Conservation (phyloP, 768 basidiomycete genomes). For the Inosperma sp. region DNA sequence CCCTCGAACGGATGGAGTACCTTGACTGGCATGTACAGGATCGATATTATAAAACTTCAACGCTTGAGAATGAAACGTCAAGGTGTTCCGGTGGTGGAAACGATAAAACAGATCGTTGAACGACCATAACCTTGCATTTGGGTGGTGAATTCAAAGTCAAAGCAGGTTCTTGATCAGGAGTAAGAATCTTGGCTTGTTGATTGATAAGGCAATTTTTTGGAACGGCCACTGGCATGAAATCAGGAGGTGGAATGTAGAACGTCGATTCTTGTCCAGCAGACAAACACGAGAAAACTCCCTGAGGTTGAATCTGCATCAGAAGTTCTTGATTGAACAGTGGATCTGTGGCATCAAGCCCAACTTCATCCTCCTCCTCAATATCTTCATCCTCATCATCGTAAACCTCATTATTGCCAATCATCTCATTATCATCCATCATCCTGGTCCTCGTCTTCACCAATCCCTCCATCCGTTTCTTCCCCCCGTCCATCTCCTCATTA, state of each 20-base stretch:
- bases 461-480: not conserved
- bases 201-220: not conserved
- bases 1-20: not conserved
- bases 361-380: not conserved
- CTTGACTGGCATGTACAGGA: constrained; percentile 1
- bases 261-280: not conserved
- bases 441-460: not conserved
- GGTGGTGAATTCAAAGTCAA: not conserved
- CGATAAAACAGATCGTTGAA: constrained; percentile 2
- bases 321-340: constrained; percentile 7
- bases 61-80: not conserved
- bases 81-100: constrained; percentile 1
- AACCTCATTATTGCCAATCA: not conserved
- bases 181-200: not conserved
- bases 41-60: constrained; percentile 7
- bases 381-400: not conserved
- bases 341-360: constrained; percentile 5
- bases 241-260: constrained; percentile 7
- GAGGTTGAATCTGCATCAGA: not conserved
- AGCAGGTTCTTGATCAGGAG: not conserved
- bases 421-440: not conserved
- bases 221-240: constrained; percentile 1
- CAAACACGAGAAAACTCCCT: not conserved
- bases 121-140: not conserved
- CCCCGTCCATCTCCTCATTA: constrained; percentile 4